phyloP scores from a whole-genome alignment of 371 early-diverging fungal genomes.

The Chytridiales sp. region DNA sequence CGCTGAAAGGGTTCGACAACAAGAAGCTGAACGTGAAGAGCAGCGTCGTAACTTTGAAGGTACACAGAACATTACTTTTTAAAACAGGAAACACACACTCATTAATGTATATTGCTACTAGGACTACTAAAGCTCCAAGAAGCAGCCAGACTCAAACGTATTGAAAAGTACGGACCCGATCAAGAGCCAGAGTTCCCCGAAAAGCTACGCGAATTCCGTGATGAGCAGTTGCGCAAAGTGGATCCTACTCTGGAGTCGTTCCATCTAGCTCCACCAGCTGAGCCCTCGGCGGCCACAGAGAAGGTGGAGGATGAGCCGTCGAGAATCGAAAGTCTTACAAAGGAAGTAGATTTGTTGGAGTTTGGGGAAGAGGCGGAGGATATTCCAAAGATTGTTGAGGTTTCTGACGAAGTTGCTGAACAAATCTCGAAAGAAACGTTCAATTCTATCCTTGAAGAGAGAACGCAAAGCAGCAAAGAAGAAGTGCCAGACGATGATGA shows the following conservation, averaged over 20 bases:
- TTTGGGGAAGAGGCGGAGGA: no score
- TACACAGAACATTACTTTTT: constrained; percentile 14
- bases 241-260: constrained; percentile 13
- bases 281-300: no score
- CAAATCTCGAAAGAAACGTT: no score
- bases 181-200: constrained; percentile 28
- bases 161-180: constrained; percentile 34
- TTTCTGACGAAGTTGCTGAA: no score
- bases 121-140: constrained; percentile 43
- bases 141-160: constrained; percentile 35
- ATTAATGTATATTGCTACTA: constrained; percentile 6
- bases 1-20: constrained; percentile 46
- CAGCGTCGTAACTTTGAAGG: constrained; percentile 54
- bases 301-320: no score
- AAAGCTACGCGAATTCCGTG: constrained; percentile 31
- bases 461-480: not conserved
- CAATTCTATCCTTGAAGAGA: no score
- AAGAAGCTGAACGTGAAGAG: constrained; percentile 40
- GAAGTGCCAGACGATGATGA: not conserved
- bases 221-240: constrained; percentile 42
- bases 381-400: no score
- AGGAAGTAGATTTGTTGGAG: no score
- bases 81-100: not conserved
- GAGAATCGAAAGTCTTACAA: no score
- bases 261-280: no score